A percentile compares a stretch with the other conserved stretches of the same genome.
Evolutionary conservation across 768 basidiomycete genomes (phyloP).

Genomic region (Punctularia strigosozonata): DNA sequence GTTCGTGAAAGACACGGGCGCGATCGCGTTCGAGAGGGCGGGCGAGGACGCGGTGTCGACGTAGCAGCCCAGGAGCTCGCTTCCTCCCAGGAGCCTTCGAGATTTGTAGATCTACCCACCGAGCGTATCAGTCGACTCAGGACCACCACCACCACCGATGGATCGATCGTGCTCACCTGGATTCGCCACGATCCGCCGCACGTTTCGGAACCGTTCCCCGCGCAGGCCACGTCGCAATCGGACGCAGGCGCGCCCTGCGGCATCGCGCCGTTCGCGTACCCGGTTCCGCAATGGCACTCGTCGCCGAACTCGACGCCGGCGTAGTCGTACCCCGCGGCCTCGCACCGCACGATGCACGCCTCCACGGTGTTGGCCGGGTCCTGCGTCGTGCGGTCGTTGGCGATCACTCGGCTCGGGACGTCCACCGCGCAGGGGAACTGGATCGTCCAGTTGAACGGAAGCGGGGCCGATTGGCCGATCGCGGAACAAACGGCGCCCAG

Average conservation of each 20-base stretch:
- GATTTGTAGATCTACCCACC: slow-evolving; percentile 10
- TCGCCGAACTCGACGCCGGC: slow-evolving; percentile 14
- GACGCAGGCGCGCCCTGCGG: slow-evolving; percentile 5
- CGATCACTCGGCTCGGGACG: slow-evolving; percentile 9
- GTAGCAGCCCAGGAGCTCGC: slow-evolving; percentile 6
- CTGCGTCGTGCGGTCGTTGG: slow-evolving; percentile 6
- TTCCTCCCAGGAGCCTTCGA: slow-evolving; percentile 7
- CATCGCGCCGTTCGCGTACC: slow-evolving; percentile 5
- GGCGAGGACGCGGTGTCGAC: slow-evolving; percentile 6
- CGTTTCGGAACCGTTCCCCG: slow-evolving; percentile 6
- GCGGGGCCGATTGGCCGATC: no score
- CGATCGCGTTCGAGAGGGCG: slow-evolving; percentile 4
- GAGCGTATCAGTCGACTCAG: no score
- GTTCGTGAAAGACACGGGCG: slow-evolving; percentile 3
- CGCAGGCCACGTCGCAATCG: slow-evolving; percentile 12
- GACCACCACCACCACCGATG: no score
- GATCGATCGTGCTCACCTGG: no score
- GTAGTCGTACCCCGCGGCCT: slow-evolving; percentile 8
- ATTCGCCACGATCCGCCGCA: slow-evolving; percentile 13
- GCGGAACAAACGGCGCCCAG: no score
- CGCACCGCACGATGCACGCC: slow-evolving; percentile 9
- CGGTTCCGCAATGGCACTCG: slow-evolving; percentile 15
- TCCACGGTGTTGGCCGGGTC: slow-evolving; percentile 9
- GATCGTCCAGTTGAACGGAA: slow-evolving; percentile 11
- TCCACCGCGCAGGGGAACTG: slow-evolving; percentile 9